Conservation (phyloP, 2,329 filamentous ascomycete genomes). For the Didymosphaeria variabile region DNA sequence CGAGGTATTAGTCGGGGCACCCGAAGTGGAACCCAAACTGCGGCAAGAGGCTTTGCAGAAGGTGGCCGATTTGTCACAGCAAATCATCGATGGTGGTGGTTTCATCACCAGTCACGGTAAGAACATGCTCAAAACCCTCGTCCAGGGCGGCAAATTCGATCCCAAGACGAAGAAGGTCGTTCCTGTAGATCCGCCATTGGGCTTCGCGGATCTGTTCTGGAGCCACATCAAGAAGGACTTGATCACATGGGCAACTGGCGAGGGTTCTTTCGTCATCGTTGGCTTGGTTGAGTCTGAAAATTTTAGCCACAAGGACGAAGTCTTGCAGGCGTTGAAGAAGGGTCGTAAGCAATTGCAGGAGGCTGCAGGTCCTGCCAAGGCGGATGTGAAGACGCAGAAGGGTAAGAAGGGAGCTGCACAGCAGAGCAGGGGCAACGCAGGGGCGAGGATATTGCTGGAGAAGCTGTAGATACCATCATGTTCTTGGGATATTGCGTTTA, state of each 20-base stretch:
- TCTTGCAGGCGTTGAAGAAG: conserved; percentile 76
- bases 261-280: conserved; percentile 86
- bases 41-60: conserved; percentile 71
- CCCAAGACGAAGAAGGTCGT: conserved; percentile 73
- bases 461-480: conserved; percentile 39
- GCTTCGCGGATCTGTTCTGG: conserved; percentile 85
- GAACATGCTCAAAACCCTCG: conserved; percentile 91
- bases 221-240: conserved; percentile 78
- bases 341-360: conserved; percentile 75
- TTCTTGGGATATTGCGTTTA: background rate
- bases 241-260: conserved; percentile 84
- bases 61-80: conserved; percentile 57
- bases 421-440: conserved; percentile 56
- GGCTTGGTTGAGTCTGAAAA: conserved; percentile 77
- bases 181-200: conserved; percentile 76
- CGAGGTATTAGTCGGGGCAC: conserved; percentile 79
- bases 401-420: conserved; percentile 49
- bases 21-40: conserved; percentile 73
- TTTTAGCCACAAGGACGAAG: conserved; percentile 72
- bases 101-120: conserved; percentile 67
- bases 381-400: conserved; percentile 30
- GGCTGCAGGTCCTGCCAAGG: conserved; percentile 60
- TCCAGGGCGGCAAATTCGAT: conserved; percentile 89
- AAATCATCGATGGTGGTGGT: conserved; percentile 40
- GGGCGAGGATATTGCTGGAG: conserved; percentile 57